Percentiles rank a stretch among this genome's conserved stretches.
Conservation (phyloP, 805 yeast species). For the Lipomyces sp. region DNA sequence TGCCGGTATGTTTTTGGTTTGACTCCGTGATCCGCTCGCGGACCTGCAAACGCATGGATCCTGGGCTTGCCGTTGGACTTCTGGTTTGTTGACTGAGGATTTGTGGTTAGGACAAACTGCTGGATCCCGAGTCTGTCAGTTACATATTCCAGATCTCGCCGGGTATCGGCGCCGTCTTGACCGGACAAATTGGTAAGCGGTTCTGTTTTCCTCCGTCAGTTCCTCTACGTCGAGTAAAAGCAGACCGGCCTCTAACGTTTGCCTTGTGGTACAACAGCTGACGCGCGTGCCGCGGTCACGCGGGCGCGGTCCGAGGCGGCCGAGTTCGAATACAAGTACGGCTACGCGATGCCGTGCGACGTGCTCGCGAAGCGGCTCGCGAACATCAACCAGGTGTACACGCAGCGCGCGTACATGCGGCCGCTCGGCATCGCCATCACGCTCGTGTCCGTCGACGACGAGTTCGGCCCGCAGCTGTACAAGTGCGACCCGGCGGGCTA, state of each 20-base stretch:
- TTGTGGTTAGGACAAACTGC: conserved; percentile 59
- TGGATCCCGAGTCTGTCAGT: conserved; percentile 83
- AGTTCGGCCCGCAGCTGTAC: conserved; percentile 80
- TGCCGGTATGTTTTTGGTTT: conserved; percentile 48
- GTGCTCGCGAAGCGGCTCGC: conserved; percentile 79
- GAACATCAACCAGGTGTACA: conserved; percentile 88
- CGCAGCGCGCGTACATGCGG: conserved; percentile 98
- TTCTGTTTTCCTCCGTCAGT: no score
- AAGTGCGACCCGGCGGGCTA: conserved; percentile 98
- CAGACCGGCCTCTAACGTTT: no score
- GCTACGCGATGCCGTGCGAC: conserved; percentile 93
- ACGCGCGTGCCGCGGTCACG: conserved; percentile 83
- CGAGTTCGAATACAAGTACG: conserved; percentile 89
- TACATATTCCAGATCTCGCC: conserved; percentile 81
- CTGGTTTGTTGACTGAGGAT: background rate
- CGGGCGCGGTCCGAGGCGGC: conserved; percentile 96
- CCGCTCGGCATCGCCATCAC: conserved; percentile 94
- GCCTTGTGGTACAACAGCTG: conserved; percentile 50
- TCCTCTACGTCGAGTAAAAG: background rate
- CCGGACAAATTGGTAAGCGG: conserved; percentile 65
- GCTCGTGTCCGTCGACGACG: conserved; percentile 83
- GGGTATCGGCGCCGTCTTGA: conserved; percentile 82
- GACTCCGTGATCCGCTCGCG: background rate
- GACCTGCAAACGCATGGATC: background rate
- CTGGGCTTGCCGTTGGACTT: no score